Percentiles rank a stretch among this genome's conserved stretches.
Conservation (phyloP, 768 basidiomycete species). For the Tylopilus sp. region DNA sequence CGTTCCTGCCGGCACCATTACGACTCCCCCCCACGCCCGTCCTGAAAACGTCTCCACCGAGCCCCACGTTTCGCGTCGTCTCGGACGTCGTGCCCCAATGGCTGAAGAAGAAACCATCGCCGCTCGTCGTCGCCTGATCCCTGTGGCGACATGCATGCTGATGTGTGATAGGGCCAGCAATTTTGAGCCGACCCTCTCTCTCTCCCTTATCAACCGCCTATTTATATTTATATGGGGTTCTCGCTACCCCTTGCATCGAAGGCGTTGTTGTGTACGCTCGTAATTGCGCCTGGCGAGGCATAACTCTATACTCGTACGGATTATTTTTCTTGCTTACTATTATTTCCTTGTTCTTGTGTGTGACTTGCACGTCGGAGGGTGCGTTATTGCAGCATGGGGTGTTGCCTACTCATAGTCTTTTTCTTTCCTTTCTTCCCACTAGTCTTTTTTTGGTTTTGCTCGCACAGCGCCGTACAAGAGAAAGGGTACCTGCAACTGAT, state of each 20-base stretch:
- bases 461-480: too few relatives aligned
- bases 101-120: constrained; percentile 17
- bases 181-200: background rate
- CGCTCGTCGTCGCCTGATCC: background rate
- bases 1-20: background rate
- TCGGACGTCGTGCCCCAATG: constrained; percentile 23
- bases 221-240: background rate
- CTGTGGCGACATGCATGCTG: background rate
- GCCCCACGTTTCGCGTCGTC: constrained; percentile 23
- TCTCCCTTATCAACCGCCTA: too few relatives aligned
- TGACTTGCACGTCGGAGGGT: background rate
- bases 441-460: too few relatives aligned
- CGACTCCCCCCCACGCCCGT: background rate
- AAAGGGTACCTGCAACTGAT: too few relatives aligned
- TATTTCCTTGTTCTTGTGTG: too few relatives aligned
- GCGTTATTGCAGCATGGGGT: background rate
- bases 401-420: background rate
- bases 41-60: constrained; percentile 12
- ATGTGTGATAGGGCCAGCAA: background rate
- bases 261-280: background rate
- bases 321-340: background rate
- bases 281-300: background rate
- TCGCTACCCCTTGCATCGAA: background rate
- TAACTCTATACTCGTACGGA: background rate
- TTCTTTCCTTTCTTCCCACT: too few relatives aligned